A percentile compares a stretch with the other conserved stretches of the same genome.
These are phyloP conservation scores for Magnolia officinalis DNA, from an alignment of 164 flowering plant genomes.

Conservation along the genomic window DNA sequence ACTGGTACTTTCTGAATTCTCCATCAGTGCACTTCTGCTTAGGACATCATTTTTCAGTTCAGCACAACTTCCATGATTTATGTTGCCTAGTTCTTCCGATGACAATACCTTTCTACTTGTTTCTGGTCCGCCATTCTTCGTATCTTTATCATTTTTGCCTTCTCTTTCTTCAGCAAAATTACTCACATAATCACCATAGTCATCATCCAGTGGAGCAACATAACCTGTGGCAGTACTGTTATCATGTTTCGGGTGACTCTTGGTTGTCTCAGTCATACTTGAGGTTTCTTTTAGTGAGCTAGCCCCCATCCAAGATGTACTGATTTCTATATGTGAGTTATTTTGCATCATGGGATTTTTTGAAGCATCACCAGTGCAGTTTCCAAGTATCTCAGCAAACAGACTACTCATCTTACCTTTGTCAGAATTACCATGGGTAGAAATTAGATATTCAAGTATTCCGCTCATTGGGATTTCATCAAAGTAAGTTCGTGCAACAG, in stretches of 20 bases:
- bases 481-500: not conserved
- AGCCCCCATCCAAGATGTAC: not conserved
- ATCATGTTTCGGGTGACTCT: too few species aligned
- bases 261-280: not conserved
- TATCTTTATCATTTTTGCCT: not conserved
- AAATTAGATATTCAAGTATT: not conserved
- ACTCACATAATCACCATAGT: too few species aligned
- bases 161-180: too few species aligned
- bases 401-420: not conserved
- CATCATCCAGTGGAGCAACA: too few species aligned
- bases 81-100: not conserved
- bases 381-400: not conserved
- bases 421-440: conserved; percentile 2
- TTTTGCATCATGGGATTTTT: not conserved
- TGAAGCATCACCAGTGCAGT: not conserved
- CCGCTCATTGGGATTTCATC: not conserved
- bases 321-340: not conserved
- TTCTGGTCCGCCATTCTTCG: not conserved
- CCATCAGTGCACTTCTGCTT: not conserved
- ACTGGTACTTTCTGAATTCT: not conserved
- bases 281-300: not conserved
- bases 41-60: not conserved
- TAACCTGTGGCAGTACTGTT: not conserved
- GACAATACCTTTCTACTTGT: too few species aligned
- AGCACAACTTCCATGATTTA: not conserved